Conservation (phyloP, 2,329 filamentous ascomycete species). For the Pseudopithomyces maydicus region DNA sequence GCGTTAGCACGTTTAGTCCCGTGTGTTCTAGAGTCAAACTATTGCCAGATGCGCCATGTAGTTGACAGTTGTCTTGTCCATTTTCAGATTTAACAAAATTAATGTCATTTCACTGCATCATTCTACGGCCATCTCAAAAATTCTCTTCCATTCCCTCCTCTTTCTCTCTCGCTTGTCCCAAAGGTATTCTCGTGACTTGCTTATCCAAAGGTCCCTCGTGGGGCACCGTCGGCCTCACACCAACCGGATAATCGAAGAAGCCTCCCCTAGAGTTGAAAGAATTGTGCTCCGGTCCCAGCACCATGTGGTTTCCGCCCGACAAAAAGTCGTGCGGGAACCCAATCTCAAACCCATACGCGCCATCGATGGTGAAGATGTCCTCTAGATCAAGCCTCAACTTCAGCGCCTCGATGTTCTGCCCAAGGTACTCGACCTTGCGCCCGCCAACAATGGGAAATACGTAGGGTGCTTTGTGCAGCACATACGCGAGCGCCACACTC, state of each 20-base stretch:
- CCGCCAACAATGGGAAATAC: slow-evolving; percentile 77
- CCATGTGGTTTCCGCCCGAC: slow-evolving; percentile 18
- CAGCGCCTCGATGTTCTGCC: slow-evolving; percentile 72
- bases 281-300: slow-evolving; percentile 33
- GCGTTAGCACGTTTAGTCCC: not conserved
- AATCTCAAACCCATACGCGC: slow-evolving; percentile 63
- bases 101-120: not conserved
- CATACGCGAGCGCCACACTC: slow-evolving; percentile 71
- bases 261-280: slow-evolving; percentile 23
- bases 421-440: slow-evolving; percentile 70
- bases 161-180: not conserved
- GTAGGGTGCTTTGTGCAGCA: slow-evolving; percentile 72
- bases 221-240: slow-evolving; percentile 28
- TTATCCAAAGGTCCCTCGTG: slow-evolving; percentile 29
- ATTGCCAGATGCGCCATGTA: too few relatives aligned
- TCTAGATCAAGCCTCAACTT: slow-evolving; percentile 62
- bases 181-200: not conserved
- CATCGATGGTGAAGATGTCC: slow-evolving; percentile 71
- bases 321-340: slow-evolving; percentile 63
- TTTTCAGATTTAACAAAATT: not conserved
- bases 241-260: slow-evolving; percentile 30
- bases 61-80: too few relatives aligned
- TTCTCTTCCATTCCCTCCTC: not conserved
- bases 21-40: too few relatives aligned
- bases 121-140: not conserved